These are phyloP conservation scores for Polyplosphaeria fusca DNA, from an alignment of 495 filamentous ascomycete genomes.

Conservation along the genomic window DNA sequence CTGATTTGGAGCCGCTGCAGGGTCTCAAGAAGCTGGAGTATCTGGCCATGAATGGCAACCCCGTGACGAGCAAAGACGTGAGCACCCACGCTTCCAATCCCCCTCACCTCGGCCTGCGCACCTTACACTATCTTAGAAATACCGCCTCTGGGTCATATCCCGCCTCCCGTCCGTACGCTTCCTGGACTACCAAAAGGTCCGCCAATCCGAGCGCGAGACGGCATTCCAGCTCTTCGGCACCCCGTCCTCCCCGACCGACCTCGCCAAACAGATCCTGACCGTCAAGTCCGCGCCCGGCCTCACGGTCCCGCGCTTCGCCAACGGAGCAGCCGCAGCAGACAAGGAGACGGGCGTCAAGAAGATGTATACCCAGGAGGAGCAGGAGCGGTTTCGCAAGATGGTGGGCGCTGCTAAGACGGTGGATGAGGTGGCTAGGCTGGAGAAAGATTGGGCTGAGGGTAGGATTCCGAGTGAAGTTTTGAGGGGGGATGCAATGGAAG, in stretches of 20 bases:
- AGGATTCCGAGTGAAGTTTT: slow-evolving; percentile 56
- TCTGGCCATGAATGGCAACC: slow-evolving; percentile 79
- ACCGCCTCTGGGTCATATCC: slow-evolving; percentile 89
- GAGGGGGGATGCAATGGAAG: slow-evolving; percentile 15
- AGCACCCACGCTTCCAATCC: slow-evolving; percentile 34
- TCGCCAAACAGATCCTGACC: slow-evolving; percentile 71
- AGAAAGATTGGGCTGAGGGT: slow-evolving; percentile 79
- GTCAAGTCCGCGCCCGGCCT: slow-evolving; percentile 75
- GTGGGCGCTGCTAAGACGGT: slow-evolving; percentile 82
- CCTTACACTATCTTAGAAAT: slow-evolving; percentile 58
- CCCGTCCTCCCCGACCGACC: slow-evolving; percentile 65
- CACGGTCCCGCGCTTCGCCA: slow-evolving; percentile 55
- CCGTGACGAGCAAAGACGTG: slow-evolving; percentile 89
- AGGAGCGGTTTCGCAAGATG: slow-evolving; percentile 65
- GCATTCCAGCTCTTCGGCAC: slow-evolving; percentile 83
- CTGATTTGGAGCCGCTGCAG: slow-evolving; percentile 82
- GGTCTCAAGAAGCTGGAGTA: slow-evolving; percentile 68
- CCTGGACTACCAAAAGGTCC: slow-evolving; percentile 90
- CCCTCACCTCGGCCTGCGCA: neutral
- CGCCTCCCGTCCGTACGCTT: slow-evolving; percentile 79
- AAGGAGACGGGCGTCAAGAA: too few relatives aligned
- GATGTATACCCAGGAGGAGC: slow-evolving; percentile 67
- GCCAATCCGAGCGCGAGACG: slow-evolving; percentile 71
- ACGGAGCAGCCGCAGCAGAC: slow-evolving; percentile 39
- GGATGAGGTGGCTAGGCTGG: slow-evolving; percentile 59